Conservation (phyloP, 2,329 filamentous ascomycete species). For the Drechslerella stenobrocha region DNA sequence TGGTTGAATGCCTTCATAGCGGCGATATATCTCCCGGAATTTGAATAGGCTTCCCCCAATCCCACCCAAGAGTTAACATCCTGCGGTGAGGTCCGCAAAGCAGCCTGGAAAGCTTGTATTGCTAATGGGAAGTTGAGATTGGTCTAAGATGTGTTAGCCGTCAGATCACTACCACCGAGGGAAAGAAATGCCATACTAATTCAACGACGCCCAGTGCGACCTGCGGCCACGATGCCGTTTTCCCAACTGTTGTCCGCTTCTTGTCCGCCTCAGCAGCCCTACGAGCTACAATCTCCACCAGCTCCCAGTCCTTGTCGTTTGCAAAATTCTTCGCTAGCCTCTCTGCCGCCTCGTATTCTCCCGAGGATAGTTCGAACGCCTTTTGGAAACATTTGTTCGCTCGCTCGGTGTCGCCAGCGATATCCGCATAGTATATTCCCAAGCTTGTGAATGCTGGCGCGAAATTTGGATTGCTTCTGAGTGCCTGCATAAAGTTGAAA, state of each 20-base stretch:
- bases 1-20: conserved; percentile 87
- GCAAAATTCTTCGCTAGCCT: conserved; percentile 83
- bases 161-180: not conserved
- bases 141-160: conserved; percentile 48
- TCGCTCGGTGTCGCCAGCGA: conserved; percentile 80
- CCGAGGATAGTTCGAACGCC: conserved; percentile 85
- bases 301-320: conserved; percentile 89
- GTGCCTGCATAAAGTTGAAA: conserved; percentile 74
- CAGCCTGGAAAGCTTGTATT: conserved; percentile 87
- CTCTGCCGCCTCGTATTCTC: conserved; percentile 84
- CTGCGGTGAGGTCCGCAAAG: conserved; percentile 76
- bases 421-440: conserved; percentile 88
- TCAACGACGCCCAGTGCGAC: conserved; percentile 91
- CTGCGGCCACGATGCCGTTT: conserved; percentile 93
- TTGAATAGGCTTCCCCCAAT: conserved; percentile 95
- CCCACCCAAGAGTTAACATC: conserved; percentile 97
- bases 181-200: conserved; percentile 50
- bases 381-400: conserved; percentile 95
- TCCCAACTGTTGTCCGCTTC: conserved; percentile 83
- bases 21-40: conserved; percentile 89
- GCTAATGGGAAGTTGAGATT: conserved; percentile 69
- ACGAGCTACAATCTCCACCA: conserved; percentile 88
- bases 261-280: conserved; percentile 93
- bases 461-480: conserved; percentile 84
- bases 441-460: conserved; percentile 90